Conservation (phyloP, 2,329 filamentous ascomycete species). For the Nothophaeocryptopus gaeumannii region DNA sequence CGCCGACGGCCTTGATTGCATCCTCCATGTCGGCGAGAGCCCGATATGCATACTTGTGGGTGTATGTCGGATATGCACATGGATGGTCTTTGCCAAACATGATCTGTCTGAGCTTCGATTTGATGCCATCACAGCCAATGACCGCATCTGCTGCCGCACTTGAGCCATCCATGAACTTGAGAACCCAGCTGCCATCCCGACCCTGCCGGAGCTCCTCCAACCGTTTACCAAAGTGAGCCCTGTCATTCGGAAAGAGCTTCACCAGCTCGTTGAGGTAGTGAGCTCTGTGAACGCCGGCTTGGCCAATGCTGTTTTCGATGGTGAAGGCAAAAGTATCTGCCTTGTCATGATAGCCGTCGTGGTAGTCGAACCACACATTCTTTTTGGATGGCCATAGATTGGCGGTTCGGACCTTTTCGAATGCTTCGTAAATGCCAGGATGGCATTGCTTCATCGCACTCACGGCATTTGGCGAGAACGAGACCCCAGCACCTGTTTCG, state of each 20-base stretch:
- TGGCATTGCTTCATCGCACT: constrained; percentile 55
- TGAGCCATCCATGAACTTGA: constrained; percentile 38
- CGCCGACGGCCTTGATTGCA: constrained; percentile 28
- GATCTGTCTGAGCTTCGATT: constrained; percentile 53
- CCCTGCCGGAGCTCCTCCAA: constrained; percentile 30
- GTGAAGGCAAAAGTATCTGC: constrained; percentile 28
- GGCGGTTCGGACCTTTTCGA: constrained; percentile 42
- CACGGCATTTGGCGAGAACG: constrained; percentile 54
- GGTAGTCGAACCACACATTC: constrained; percentile 44
- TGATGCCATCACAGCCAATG: constrained; percentile 45
- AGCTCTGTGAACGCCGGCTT: constrained; percentile 38
- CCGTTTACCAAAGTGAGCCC: constrained; percentile 34
- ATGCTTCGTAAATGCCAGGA: constrained; percentile 44
- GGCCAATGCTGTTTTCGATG: constrained; percentile 27
- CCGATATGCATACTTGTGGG: constrained; percentile 61
- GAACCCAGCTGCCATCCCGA: constrained; percentile 25
- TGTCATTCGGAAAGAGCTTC: constrained; percentile 39
- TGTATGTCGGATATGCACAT: constrained; percentile 50
- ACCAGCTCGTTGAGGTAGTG: constrained; percentile 43
- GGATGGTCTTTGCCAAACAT: constrained; percentile 38
- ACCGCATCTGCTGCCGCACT: constrained; percentile 44
- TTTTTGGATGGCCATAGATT: constrained; percentile 39
- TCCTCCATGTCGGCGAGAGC: constrained; percentile 57
- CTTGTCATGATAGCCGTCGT: constrained; percentile 34
- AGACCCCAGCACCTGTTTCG: constrained; percentile 59